A percentile compares a stretch with the other conserved stretches of the same genome.
Evolutionary conservation across 2,329 filamentous ascomycete genomes (phyloP).

Genomic region (Polytolypa hystricis): DNA sequence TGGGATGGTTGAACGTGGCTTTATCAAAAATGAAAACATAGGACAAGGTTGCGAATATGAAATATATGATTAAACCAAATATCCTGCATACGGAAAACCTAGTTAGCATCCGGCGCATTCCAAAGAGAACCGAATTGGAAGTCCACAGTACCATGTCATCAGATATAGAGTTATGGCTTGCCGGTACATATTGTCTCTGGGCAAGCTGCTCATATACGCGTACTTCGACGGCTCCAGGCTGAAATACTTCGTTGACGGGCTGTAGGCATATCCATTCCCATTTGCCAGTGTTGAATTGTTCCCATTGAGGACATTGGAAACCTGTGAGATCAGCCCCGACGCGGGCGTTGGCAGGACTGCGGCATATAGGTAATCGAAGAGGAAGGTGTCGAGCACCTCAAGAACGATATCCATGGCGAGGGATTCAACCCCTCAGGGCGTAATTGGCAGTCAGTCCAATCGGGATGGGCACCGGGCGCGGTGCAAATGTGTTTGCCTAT

Average conservation of each 20-base stretch:
- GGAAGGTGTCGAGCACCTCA: slow-evolving; percentile 69
- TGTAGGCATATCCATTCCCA: slow-evolving; percentile 41
- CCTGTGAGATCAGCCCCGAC: slow-evolving; percentile 39
- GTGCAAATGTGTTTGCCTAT: background rate
- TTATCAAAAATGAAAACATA: slow-evolving; percentile 91
- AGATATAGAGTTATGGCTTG: slow-evolving; percentile 67
- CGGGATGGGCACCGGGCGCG: slow-evolving; percentile 9
- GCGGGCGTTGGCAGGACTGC: slow-evolving; percentile 48
- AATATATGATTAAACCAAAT: slow-evolving; percentile 77
- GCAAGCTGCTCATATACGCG: slow-evolving; percentile 68
- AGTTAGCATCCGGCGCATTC: no score
- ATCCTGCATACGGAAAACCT: no score
- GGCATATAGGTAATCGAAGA: slow-evolving; percentile 72
- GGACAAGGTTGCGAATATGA: slow-evolving; percentile 68
- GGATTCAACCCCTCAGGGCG: no score
- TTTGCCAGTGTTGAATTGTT: slow-evolving; percentile 45
- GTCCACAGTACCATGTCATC: slow-evolving; percentile 63
- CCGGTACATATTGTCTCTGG: slow-evolving; percentile 64
- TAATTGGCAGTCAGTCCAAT: no score
- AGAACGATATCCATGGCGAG: slow-evolving; percentile 92
- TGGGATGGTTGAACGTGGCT: slow-evolving; percentile 74
- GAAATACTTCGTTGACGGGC: slow-evolving; percentile 61
- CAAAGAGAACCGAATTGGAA: background rate
- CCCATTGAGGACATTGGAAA: slow-evolving; percentile 45
- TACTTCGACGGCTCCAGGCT: slow-evolving; percentile 58